Conservation (phyloP, 1,139 yeast genomes). For the Debaryomyces sp. region DNA sequence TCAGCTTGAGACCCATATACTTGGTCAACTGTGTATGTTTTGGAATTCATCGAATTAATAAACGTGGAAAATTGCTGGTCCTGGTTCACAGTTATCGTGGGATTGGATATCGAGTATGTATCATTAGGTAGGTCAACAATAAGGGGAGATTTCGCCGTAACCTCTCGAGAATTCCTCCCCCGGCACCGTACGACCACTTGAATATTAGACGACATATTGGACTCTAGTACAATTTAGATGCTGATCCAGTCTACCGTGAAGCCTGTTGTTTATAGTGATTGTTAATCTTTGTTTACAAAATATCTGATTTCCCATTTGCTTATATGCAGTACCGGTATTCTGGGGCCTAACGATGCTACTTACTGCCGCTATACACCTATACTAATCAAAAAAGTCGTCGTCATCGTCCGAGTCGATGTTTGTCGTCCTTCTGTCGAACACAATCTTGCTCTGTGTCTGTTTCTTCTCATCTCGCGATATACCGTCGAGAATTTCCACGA, state of each 20-base stretch:
- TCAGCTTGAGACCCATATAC: slow-evolving; percentile 75
- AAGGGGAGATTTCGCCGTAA: slow-evolving; percentile 69
- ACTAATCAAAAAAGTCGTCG: slow-evolving; percentile 34
- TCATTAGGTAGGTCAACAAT: slow-evolving; percentile 65
- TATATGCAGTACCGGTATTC: slow-evolving; percentile 5
- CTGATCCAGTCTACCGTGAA: neutral
- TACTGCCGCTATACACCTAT: neutral
- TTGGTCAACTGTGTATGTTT: slow-evolving; percentile 69
- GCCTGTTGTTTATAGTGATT: neutral
- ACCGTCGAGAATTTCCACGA: slow-evolving; percentile 82
- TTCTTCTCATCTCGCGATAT: slow-evolving; percentile 77
- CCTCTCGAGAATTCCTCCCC: slow-evolving; percentile 74
- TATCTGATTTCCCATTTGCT: neutral
- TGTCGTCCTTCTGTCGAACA: slow-evolving; percentile 28
- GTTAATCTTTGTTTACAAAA: slow-evolving; percentile 10
- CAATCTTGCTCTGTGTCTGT: slow-evolving; percentile 61
- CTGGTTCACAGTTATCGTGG: slow-evolving; percentile 45
- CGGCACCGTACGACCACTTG: slow-evolving; percentile 90
- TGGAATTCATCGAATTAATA: slow-evolving; percentile 26
- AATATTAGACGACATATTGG: slow-evolving; percentile 47
- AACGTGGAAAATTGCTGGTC: slow-evolving; percentile 28
- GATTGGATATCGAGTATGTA: slow-evolving; percentile 37
- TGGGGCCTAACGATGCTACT: neutral
- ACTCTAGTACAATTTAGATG: neutral
- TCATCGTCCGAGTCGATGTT: slow-evolving; percentile 24